Base-by-base conservation (phyloP, 129 eudicot species). In the Ambrosia artemisiifolia region DNA sequence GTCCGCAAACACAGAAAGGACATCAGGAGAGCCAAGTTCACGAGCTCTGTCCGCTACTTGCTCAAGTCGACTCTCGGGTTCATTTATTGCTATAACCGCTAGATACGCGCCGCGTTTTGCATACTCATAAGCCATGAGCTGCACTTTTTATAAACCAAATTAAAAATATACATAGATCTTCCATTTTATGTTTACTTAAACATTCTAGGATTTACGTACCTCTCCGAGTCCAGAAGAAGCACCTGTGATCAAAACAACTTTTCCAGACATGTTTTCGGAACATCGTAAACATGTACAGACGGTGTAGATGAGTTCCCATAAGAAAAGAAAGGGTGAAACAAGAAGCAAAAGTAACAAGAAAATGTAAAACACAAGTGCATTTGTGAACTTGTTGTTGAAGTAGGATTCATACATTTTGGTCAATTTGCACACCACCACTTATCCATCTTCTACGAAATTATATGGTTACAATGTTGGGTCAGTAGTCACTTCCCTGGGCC, bases 191-290 rank as follows among this genome's bases (percentile, higher is more conserved):
- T 20, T 6, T 40, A 5, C 2, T 20, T 53, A 11, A 19, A 20
- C 38, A 7, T 40, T 51, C 49, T 69, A 46, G 7, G 28, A 47
- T 47, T 14, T 55, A 73, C 48, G 2, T 43, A 76, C 88, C 85
- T 84, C 88, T 72, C 88, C 88, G 9, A 81, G 78, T 63, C 88
- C 88, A 0, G 83, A 76, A 19, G 88, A 78, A 67, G 88, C 88
- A 48, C 88, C 88, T 1, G 88, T 84, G 67, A 83, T 76, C 76
- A 83, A 75, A 24, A 80, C 85, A 2, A 83, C 88, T 64, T 80
- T 83, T n/a, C 80, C 82, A 0, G 60, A 33, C 54, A 79, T 33
- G 72, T 81, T 69, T 33, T 84, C 83, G 4, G 28, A 24, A 10
- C 11, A 19, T 16, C 13, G 75, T 71, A 69, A 69, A n/a, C 55